These are phyloP conservation scores for Pythium phragmitis DNA, from an alignment of 352 stramenopile genomes.

Conservation along the genomic window DNA sequence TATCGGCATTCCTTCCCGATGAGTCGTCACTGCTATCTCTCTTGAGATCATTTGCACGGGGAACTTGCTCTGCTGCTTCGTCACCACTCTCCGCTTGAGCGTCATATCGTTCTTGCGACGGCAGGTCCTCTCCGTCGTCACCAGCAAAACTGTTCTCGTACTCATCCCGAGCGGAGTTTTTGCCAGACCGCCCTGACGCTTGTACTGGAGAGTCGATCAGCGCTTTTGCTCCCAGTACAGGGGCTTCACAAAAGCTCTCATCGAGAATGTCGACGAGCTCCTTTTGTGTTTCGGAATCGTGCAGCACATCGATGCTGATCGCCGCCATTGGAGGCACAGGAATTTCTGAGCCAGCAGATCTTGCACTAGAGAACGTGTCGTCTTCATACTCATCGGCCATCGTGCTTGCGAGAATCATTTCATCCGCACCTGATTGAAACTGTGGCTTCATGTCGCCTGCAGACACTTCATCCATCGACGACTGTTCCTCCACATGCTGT, in stretches of 20 bases:
- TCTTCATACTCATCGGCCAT: constrained; percentile 2
- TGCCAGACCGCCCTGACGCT: constrained; percentile 1
- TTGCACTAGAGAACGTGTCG: not conserved
- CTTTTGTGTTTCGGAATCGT: constrained; percentile 22
- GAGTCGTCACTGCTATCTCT: not conserved
- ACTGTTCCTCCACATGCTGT: not conserved
- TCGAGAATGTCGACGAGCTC: constrained; percentile 64
- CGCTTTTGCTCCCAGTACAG: not conserved
- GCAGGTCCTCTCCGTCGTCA: constrained; percentile 25
- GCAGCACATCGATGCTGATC: not conserved
- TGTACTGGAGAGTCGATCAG: not conserved
- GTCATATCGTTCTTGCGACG: constrained; percentile 2
- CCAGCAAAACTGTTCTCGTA: constrained; percentile 62
- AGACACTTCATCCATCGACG: not conserved
- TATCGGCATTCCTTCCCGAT: not conserved
- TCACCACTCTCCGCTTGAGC: not conserved
- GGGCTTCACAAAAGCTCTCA: constrained; percentile 35
- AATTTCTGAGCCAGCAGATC: not conserved
- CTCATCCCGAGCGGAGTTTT: constrained; percentile 24
- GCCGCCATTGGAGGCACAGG: not conserved
- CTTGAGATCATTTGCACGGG: not conserved
- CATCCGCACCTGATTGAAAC: constrained; percentile 11
- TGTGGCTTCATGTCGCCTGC: not conserved
- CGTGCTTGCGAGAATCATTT: constrained; percentile 14
- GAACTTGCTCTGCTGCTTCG: not conserved